A percentile compares a stretch with the other conserved stretches of the same genome.
phyloP scores from a whole-genome alignment of 306 rosid genomes.

The Arachis stenosperma region DNA sequence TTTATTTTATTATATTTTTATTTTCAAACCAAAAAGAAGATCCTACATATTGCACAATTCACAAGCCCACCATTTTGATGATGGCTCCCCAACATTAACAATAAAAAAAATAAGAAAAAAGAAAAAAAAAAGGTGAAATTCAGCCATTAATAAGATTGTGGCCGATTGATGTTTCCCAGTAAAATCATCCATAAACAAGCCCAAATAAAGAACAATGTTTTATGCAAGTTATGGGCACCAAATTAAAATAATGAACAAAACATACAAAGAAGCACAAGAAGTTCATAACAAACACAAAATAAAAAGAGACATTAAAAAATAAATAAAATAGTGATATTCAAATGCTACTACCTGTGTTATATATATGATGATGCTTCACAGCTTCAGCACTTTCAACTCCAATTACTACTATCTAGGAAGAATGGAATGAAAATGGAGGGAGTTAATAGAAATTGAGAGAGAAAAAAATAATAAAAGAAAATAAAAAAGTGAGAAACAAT shows the following conservation, averaged over 20 bases:
- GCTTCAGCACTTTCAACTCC: not conserved
- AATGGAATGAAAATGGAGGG: slow-evolving; percentile 19
- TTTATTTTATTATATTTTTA: no score
- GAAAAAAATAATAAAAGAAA: slow-evolving; percentile 2
- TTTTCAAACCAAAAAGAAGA: not conserved
- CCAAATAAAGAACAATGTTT: slow-evolving; percentile 18
- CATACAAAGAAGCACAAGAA: not conserved
- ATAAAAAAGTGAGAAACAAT: slow-evolving; percentile 13
- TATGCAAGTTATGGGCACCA: not conserved
- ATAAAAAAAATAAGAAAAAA: no score
- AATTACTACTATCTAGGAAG: not conserved
- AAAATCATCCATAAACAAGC: not conserved
- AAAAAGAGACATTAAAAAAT: not conserved
- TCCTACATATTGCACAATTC: not conserved
- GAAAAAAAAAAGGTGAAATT: not conserved
- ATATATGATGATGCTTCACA: not conserved
- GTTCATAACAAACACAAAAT: not conserved
- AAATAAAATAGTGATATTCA: not conserved
- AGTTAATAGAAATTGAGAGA: slow-evolving; percentile 9
- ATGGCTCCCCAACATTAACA: not conserved
- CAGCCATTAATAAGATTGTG: slow-evolving; percentile 1
- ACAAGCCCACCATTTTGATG: not conserved
- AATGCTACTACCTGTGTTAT: slow-evolving; percentile 16
- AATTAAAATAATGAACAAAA: not conserved
- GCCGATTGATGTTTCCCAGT: not conserved